Evolutionary conservation across 2,329 filamentous ascomycete species (phyloP).

Genomic region (Nemania bipapillata): DNA sequence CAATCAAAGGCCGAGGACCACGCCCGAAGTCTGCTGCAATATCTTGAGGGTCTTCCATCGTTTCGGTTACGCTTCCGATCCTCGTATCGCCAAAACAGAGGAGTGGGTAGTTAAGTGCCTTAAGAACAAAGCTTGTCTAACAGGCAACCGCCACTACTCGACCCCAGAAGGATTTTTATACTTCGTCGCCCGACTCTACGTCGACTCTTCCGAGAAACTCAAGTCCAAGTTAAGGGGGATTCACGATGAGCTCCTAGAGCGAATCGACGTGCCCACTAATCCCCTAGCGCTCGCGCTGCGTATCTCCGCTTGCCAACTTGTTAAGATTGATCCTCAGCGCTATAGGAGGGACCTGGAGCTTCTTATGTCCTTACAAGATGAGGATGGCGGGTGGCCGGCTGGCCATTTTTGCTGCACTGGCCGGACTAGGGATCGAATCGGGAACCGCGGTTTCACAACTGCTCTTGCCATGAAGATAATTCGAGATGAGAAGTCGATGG

Average conservation of each 20-base stretch:
- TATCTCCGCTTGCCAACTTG: slow-evolving; percentile 16
- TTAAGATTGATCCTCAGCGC: background rate
- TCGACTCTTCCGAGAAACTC: slow-evolving; percentile 14
- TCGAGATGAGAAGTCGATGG: background rate
- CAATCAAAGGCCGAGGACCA: slow-evolving; percentile 33
- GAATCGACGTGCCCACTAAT: slow-evolving; percentile 7
- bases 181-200: slow-evolving; percentile 36
- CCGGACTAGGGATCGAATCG: slow-evolving; percentile 37
- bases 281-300: slow-evolving; percentile 15
- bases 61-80: slow-evolving; percentile 37
- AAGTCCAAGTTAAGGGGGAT: slow-evolving; percentile 17
- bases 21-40: slow-evolving; percentile 43
- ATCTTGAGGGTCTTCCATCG: slow-evolving; percentile 36
- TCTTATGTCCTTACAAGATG: slow-evolving; percentile 37
- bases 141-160: slow-evolving; percentile 17
- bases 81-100: slow-evolving; percentile 34
- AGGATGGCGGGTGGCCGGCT: slow-evolving; percentile 42
- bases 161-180: slow-evolving; percentile 37
- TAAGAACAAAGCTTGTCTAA: slow-evolving; percentile 32
- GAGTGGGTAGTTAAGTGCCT: slow-evolving; percentile 40
- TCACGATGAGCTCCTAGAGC: background rate
- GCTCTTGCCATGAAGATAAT: slow-evolving; percentile 38
- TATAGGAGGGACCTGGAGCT: slow-evolving; percentile 34
- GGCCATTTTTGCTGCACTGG: slow-evolving; percentile 43
- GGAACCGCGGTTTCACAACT: slow-evolving; percentile 44